Evolutionary conservation across 108 stramenopile genomes (phyloP).

Genomic region (Schizochytrium sp.): DNA sequence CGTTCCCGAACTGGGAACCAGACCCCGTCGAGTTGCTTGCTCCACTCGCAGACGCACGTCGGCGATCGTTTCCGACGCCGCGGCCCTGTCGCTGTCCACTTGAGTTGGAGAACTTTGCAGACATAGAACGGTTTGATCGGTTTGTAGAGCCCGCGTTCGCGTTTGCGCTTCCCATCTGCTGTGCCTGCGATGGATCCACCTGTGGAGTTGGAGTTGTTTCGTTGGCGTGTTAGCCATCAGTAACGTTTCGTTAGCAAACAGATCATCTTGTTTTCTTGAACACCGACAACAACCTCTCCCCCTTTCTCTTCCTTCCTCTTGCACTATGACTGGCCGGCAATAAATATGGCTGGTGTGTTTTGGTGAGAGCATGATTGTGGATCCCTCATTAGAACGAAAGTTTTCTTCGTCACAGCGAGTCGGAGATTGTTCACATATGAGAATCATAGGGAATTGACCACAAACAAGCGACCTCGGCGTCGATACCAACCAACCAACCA

Average conservation of each 20-base stretch:
- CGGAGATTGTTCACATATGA: slow-evolving; percentile 20
- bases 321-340: no score
- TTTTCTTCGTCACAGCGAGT: not conserved
- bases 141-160: not conserved
- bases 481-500: not conserved
- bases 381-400: slow-evolving; percentile 16
- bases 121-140: not conserved
- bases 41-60: not conserved
- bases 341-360: not conserved
- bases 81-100: not conserved
- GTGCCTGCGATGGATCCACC: not conserved
- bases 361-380: not conserved
- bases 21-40: not conserved
- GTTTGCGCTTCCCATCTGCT: not conserved
- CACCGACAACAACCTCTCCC: no score
- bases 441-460: not conserved
- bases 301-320: no score
- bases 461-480: not conserved
- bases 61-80: not conserved
- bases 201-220: not conserved
- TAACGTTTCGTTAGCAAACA: no score
- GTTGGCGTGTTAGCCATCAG: no score
- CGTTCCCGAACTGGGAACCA: not conserved
- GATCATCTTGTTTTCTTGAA: no score
- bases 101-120: not conserved